These are phyloP conservation scores for Favolaschia claudopus DNA, from an alignment of 768 basidiomycete genomes.

Conservation along the genomic window DNA sequence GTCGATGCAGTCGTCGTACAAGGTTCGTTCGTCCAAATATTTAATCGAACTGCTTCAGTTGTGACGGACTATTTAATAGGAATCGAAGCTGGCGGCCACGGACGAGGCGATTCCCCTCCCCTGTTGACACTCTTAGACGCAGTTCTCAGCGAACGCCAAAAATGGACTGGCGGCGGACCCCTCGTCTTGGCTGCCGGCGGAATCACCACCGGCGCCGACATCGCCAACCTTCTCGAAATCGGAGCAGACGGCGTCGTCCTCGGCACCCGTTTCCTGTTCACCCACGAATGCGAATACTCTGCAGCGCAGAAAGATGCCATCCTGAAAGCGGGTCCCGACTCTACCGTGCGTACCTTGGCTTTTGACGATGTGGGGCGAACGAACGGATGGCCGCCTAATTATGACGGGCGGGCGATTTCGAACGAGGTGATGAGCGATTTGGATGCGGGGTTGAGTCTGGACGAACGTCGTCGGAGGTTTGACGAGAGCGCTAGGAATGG, in stretches of 20 bases:
- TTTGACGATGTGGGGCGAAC: slow-evolving; percentile 50
- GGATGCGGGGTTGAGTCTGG: slow-evolving; percentile 36
- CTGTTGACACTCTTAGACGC: slow-evolving; percentile 46
- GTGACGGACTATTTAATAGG: neutral
- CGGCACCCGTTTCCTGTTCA: slow-evolving; percentile 59
- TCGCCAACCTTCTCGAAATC: slow-evolving; percentile 48
- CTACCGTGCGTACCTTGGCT: slow-evolving; percentile 46
- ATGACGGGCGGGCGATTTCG: slow-evolving; percentile 51
- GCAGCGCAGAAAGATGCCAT: slow-evolving; percentile 47
- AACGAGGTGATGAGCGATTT: slow-evolving; percentile 42
- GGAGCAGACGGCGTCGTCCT: slow-evolving; percentile 54
- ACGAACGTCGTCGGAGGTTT: slow-evolving; percentile 34
- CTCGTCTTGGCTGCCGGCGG: slow-evolving; percentile 59
- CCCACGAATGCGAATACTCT: slow-evolving; percentile 50
- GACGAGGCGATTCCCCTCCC: slow-evolving; percentile 44
- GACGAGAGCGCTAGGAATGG: slow-evolving; percentile 38
- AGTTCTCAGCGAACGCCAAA: slow-evolving; percentile 39
- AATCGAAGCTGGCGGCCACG: slow-evolving; percentile 1
- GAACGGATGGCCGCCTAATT: slow-evolving; percentile 47
- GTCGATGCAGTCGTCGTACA: slow-evolving; percentile 72
- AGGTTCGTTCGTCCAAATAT: slow-evolving; percentile 46
- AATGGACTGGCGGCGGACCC: slow-evolving; percentile 36
- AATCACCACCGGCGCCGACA: slow-evolving; percentile 50
- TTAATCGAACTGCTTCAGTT: neutral
- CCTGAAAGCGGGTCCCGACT: slow-evolving; percentile 37